Evolutionary conservation across 177 flowering plant genomes (phyloP).

Genomic region (Vitis hybrid): DNA sequence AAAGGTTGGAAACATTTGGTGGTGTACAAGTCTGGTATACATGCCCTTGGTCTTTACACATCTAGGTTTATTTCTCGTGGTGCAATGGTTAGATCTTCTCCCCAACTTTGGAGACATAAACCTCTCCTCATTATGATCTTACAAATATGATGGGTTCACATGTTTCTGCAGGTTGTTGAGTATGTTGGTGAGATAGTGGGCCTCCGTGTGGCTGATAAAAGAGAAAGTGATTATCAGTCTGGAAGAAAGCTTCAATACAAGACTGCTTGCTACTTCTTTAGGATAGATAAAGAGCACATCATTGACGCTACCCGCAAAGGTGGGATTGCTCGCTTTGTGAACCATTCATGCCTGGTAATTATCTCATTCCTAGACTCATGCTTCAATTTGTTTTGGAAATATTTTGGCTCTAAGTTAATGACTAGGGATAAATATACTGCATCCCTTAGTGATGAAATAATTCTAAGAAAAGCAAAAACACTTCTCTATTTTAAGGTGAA

Average conservation of each 20-base stretch:
- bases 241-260: conserved; percentile 64
- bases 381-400: not conserved
- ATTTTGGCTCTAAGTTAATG: not conserved
- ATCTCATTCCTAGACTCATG: not conserved
- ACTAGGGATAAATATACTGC: not conserved
- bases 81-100: conserved; percentile 51
- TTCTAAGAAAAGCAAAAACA: no score
- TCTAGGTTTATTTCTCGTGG: conserved; percentile 64
- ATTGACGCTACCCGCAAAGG: conserved; percentile 80
- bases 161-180: conserved; percentile 62
- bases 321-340: conserved; percentile 83
- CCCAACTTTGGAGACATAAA: not conserved
- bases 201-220: conserved; percentile 67
- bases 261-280: conserved; percentile 79
- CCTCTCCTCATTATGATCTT: not conserved
- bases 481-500: no score
- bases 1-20: conserved; percentile 72
- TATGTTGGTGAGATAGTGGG: conserved; percentile 83
- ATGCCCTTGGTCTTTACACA: conserved; percentile 84
- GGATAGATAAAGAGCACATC: conserved; percentile 73
- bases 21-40: conserved; percentile 78
- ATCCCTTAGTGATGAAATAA: not conserved
- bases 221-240: conserved; percentile 65
- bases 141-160: conserved; percentile 1
- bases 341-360: conserved; percentile 75